Conservation (phyloP, 148 eudicot genomes). For the Rhododendron williamsianum region DNA sequence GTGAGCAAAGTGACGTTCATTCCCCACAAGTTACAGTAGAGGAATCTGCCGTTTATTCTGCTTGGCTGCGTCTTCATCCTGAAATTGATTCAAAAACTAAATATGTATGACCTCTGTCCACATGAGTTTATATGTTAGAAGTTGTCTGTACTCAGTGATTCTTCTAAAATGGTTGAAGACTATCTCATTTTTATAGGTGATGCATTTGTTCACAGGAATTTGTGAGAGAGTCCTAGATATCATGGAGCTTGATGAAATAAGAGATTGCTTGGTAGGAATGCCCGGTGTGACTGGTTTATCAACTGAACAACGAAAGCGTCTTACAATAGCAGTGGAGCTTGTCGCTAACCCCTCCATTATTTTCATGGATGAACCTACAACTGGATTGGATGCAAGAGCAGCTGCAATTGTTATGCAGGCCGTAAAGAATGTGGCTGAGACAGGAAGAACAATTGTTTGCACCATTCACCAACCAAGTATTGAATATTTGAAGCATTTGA, state of each 20-base stretch:
- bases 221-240: constrained; percentile 64
- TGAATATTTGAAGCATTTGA: constrained; percentile 88
- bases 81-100: constrained; percentile 51
- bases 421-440: constrained; percentile 58
- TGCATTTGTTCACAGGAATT: constrained; percentile 40
- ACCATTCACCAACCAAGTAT: constrained; percentile 92
- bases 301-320: constrained; percentile 74
- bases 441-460: constrained; percentile 87
- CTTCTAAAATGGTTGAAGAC: background rate
- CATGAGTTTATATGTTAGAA: background rate
- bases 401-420: constrained; percentile 81
- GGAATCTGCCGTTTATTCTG: constrained; percentile 73
- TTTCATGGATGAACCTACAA: constrained; percentile 87
- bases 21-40: constrained; percentile 72
- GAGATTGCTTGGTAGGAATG: constrained; percentile 61
- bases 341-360: constrained; percentile 83
- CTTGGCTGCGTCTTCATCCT: constrained; percentile 76
- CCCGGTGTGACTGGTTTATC: constrained; percentile 66
- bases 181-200: background rate
- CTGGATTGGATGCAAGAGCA: constrained; percentile 84
- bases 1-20: constrained; percentile 83
- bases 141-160: background rate
- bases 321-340: constrained; percentile 82
- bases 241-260: constrained; percentile 62
- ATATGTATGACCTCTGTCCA: constrained; percentile 33